Conservation (phyloP, 2,329 filamentous ascomycete genomes). For the Colletotrichum musicola region DNA sequence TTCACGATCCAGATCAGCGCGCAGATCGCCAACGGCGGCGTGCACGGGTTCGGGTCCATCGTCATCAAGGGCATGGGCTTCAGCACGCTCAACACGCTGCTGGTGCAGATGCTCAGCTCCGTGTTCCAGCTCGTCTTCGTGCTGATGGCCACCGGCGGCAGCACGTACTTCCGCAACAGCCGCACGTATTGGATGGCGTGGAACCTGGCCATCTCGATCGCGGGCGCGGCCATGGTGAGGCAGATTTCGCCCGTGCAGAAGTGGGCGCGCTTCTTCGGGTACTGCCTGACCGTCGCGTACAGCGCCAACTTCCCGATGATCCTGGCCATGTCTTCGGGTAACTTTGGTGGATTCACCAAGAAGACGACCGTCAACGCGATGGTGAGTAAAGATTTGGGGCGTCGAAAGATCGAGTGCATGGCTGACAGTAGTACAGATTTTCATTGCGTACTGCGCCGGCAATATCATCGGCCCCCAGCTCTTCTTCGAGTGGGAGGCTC, state of each 20-base stretch:
- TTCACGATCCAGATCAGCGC: constrained; percentile 70
- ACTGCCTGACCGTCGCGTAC: constrained; percentile 58
- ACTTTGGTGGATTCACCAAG: constrained; percentile 77
- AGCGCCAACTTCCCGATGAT: constrained; percentile 74
- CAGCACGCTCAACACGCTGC: constrained; percentile 67
- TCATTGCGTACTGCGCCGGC: constrained; percentile 50
- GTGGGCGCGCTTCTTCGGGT: constrained; percentile 46
- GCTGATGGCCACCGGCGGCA: constrained; percentile 68
- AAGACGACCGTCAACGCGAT: constrained; percentile 70
- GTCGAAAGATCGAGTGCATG: too few relatives aligned
- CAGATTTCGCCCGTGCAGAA: constrained; percentile 61
- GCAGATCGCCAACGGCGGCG: constrained; percentile 73
- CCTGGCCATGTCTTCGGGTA: constrained; percentile 76
- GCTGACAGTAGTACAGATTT: not conserved
- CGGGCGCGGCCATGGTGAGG: constrained; percentile 67
- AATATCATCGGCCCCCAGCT: constrained; percentile 77
- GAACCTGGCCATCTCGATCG: constrained; percentile 47
- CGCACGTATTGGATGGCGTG: constrained; percentile 63
- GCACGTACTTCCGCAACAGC: constrained; percentile 64
- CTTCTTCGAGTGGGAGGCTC: constrained; percentile 69
- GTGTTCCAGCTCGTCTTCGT: constrained; percentile 57
- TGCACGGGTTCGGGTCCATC: constrained; percentile 74
- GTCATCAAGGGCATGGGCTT: constrained; percentile 72
- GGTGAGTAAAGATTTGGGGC: not conserved
- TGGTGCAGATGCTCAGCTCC: constrained; percentile 75